Evolutionary conservation across 1,284 basidiomycete genomes (phyloP).

Genomic region (Trichosporon coremiiforme): DNA sequence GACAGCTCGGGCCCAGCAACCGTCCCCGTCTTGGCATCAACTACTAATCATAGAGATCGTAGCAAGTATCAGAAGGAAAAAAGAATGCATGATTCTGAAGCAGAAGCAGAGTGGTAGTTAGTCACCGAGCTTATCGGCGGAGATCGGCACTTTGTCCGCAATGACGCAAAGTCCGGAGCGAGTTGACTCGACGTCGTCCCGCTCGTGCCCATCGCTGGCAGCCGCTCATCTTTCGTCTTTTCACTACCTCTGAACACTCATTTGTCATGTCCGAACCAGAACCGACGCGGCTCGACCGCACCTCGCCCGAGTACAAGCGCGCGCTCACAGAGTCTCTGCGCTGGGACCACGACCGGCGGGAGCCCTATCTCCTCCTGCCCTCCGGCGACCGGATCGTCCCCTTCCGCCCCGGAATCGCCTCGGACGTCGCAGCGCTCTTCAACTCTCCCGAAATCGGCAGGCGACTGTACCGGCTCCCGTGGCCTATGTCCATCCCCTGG

Average conservation of each 20-base stretch:
- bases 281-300: neutral
- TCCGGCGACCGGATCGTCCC: constrained; percentile 34
- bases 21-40: neutral
- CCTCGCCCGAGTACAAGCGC: constrained; percentile 18
- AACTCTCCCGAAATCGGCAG: constrained; percentile 31
- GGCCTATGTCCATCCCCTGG: constrained; percentile 30
- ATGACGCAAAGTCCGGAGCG: neutral
- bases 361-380: constrained; percentile 39
- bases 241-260: too few relatives aligned
- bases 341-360: constrained; percentile 34
- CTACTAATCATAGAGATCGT: neutral
- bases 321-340: constrained; percentile 24
- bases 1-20: constrained; percentile 35
- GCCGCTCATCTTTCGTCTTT: too few relatives aligned
- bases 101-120: neutral
- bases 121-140: neutral
- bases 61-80: neutral
- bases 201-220: too few relatives aligned
- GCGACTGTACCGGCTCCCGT: constrained; percentile 35
- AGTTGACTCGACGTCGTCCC: neutral
- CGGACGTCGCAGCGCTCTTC: constrained; percentile 36
- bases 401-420: constrained; percentile 31
- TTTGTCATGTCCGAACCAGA: neutral
- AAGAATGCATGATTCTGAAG: neutral
- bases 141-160: neutral